Conservation (phyloP, 1,284 basidiomycete genomes). For the Ganoderma multipileum region DNA sequence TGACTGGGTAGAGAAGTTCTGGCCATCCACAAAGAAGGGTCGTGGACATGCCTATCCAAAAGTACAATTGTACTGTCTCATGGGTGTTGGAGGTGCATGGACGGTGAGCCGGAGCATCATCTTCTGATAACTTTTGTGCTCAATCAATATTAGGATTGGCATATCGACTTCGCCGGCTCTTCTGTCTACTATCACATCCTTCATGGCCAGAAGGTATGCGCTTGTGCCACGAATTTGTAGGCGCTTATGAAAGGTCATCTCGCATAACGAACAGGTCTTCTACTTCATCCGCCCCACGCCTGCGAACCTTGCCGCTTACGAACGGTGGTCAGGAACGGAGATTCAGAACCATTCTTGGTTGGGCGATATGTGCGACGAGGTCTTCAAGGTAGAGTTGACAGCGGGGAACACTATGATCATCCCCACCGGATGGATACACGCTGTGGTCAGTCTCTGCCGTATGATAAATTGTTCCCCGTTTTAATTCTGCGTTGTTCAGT, state of each 20-base stretch:
- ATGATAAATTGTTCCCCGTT: background rate
- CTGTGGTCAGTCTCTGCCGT: conserved; percentile 74
- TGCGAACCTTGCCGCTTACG: conserved; percentile 88
- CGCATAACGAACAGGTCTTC: conserved; percentile 68
- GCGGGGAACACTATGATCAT: conserved; percentile 97
- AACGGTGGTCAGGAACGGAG: conserved; percentile 90
- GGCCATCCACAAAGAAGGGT: conserved; percentile 81
- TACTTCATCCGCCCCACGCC: conserved; percentile 94
- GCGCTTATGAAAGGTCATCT: conserved; percentile 18
- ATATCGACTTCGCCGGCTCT: conserved; percentile 94
- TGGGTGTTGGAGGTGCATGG: conserved; percentile 89
- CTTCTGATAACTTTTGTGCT: conserved; percentile 13
- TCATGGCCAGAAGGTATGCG: conserved; percentile 75
- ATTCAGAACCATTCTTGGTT: conserved; percentile 90
- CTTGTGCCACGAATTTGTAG: background rate
- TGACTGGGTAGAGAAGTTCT: conserved; percentile 97
- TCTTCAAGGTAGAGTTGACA: conserved; percentile 82
- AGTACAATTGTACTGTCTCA: conserved; percentile 95
- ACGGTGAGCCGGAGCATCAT: conserved; percentile 63
- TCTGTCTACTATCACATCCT: conserved; percentile 95
- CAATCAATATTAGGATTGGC: conserved; percentile 86
- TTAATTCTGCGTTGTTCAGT: conserved; percentile 49
- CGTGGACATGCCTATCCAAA: conserved; percentile 86
- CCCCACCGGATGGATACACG: conserved; percentile 97
- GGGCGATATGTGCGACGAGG: conserved; percentile 89